Evolutionary conservation across 495 filamentous ascomycete genomes (phyloP).

Genomic region (Massariosphaeria phaeospora): DNA sequence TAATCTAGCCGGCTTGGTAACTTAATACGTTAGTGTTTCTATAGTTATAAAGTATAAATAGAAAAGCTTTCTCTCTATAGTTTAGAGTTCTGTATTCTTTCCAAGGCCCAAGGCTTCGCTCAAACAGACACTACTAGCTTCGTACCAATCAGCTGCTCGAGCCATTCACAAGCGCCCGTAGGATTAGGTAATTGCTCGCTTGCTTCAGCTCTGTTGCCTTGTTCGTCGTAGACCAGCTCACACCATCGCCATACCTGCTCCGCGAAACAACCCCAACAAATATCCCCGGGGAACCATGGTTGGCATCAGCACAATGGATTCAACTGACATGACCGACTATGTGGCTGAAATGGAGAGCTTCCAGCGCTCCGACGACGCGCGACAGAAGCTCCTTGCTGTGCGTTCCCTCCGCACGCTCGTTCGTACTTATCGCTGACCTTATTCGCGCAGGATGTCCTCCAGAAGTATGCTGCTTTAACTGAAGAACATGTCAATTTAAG

Average conservation of each 20-base stretch:
- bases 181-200: neutral
- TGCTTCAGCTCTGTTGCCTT: conserved; percentile 4
- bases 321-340: conserved; percentile 13
- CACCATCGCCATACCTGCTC: neutral
- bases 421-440: neutral
- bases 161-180: too few relatives aligned
- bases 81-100: too few relatives aligned
- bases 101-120: too few relatives aligned
- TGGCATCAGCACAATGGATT: conserved; percentile 13
- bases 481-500: conserved; percentile 19
- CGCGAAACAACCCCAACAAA: neutral
- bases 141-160: too few relatives aligned
- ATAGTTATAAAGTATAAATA: too few relatives aligned
- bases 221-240: neutral
- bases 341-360: conserved; percentile 29
- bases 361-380: conserved; percentile 23
- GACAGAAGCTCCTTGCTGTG: conserved; percentile 27
- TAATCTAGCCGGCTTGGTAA: too few relatives aligned
- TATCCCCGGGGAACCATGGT: conserved; percentile 14
- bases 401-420: neutral
- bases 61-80: too few relatives aligned
- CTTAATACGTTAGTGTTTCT: too few relatives aligned
- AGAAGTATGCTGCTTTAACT: conserved; percentile 11
- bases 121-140: too few relatives aligned
- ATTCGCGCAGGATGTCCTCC: conserved; percentile 23